These are phyloP conservation scores for Dujonia santamariae DNA, from an alignment of 1,139 yeast genomes.

Conservation along the genomic window DNA sequence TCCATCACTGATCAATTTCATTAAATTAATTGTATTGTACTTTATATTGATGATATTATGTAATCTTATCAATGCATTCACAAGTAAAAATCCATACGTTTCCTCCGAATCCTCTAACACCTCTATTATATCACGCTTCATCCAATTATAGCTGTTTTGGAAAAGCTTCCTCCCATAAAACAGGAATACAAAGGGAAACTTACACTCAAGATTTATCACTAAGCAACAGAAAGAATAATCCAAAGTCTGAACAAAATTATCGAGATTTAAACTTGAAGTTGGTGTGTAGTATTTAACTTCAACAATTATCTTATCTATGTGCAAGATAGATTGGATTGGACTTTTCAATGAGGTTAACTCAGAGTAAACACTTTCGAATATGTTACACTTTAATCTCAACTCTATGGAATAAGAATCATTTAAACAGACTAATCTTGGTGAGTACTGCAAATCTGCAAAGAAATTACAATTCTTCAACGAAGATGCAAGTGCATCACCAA, in stretches of 20 bases:
- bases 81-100: neutral
- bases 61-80: neutral
- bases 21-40: neutral
- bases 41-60: neutral
- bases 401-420: slow-evolving; percentile 7
- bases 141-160: slow-evolving; percentile 21
- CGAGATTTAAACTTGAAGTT: slow-evolving; percentile 9
- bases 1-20: slow-evolving; percentile 1
- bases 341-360: slow-evolving; percentile 10
- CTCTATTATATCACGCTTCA: slow-evolving; percentile 9
- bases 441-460: neutral
- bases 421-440: neutral
- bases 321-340: slow-evolving; percentile 1
- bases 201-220: slow-evolving; percentile 26
- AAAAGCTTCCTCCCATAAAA: slow-evolving; percentile 29
- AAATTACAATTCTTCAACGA: neutral
- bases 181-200: slow-evolving; percentile 37
- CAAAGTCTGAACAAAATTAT: slow-evolving; percentile 17
- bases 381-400: slow-evolving; percentile 19
- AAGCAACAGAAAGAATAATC: slow-evolving; percentile 30
- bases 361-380: slow-evolving; percentile 15
- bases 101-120: neutral
- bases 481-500: neutral
- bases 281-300: slow-evolving; percentile 13
- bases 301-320: slow-evolving; percentile 12